phyloP scores from a whole-genome alignment of 2,329 filamentous ascomycete species.

The Lomentospora prolificans region DNA sequence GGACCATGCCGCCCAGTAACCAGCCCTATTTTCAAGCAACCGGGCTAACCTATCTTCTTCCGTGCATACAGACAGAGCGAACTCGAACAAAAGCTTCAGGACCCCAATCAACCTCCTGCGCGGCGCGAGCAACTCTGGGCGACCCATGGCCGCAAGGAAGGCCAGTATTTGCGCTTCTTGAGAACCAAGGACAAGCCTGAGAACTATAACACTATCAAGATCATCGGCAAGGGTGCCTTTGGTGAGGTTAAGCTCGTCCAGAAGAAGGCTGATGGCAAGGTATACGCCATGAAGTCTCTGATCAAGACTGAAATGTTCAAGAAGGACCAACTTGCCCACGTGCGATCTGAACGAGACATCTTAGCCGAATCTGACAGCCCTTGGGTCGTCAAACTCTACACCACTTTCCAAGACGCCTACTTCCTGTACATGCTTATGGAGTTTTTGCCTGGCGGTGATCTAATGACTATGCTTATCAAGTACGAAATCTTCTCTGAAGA shows the following conservation, averaged over 20 bases:
- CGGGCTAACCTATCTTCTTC: neutral
- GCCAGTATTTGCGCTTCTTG: constrained; percentile 86
- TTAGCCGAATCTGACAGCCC: constrained; percentile 98
- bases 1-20: no score
- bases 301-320: constrained; percentile 99
- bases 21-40: neutral
- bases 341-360: constrained; percentile 95
- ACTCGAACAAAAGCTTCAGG: constrained; percentile 74
- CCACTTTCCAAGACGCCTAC: constrained; percentile 91
- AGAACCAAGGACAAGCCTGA: constrained; percentile 86
- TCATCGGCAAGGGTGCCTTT: constrained; percentile 98
- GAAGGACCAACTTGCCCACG: constrained; percentile 95
- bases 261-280: constrained; percentile 90
- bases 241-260: constrained; percentile 97
- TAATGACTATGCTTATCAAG: constrained; percentile 99
- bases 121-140: constrained; percentile 80
- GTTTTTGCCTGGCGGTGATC: constrained; percentile 91
- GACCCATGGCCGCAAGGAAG: constrained; percentile 77
- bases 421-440: constrained; percentile 99
- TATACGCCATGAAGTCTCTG: constrained; percentile 96
- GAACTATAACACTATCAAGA: constrained; percentile 94
- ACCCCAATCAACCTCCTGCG: constrained; percentile 62
- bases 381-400: constrained; percentile 97
- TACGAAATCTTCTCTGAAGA: constrained; percentile 99
- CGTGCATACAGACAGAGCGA: constrained; percentile 66